Base-by-base conservation (phyloP, 768 basidiomycete genomes). In the Tylopilus rubrobrunneus region DNA sequence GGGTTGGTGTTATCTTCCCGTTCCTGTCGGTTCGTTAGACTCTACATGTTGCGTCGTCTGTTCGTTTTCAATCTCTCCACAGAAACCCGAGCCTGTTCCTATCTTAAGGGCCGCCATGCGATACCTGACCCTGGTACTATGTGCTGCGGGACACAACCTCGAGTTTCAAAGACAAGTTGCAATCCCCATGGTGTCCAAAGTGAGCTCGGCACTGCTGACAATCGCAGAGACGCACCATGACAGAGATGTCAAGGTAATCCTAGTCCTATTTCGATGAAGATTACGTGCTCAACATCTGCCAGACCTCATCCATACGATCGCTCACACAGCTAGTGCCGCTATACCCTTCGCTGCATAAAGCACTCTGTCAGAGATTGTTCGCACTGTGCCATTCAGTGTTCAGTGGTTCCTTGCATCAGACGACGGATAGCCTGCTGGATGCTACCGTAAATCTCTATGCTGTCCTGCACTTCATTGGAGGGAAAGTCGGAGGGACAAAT, bases 111-210 rank as follows among this genome's bases (percentile, higher is more conserved):
- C 82, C 4, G 74, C 82, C 12, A 78, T 89, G n/a, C 77, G 84
- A 43, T 81, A 92, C 17, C 62, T 89, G 45, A 68, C 78, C 40
- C 70, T 76, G 21, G 77, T 93, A 5, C 87, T 91, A 62, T 78
- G 76, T 27, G 73, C 72, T 49, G 82, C 85, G 2, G 71, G 71
- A 23, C 80, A 83, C 65, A 73, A 81, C n/a, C 74, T 84, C 29
- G 91, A 92, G 68, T 92, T 91, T 68, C 88, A 92, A 64, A 76
- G 92, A 64, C 90, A 92, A 68, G 74, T 91, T 4, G 80, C 80
- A 34, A 74, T 77, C 5, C 90, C 92, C 2, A 83, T 83, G 61
- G 76, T 91, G 25, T 77, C 84, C 17, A 92, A 90, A 71, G 83
- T 87, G 66, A 83, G 83, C 27, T 60, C 73, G 40, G 79, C 81